A percentile compares a stretch with the other conserved stretches of the same genome.
phyloP scores from a whole-genome alignment of 2,329 filamentous ascomycete species.

The Botrytis deweyae region DNA sequence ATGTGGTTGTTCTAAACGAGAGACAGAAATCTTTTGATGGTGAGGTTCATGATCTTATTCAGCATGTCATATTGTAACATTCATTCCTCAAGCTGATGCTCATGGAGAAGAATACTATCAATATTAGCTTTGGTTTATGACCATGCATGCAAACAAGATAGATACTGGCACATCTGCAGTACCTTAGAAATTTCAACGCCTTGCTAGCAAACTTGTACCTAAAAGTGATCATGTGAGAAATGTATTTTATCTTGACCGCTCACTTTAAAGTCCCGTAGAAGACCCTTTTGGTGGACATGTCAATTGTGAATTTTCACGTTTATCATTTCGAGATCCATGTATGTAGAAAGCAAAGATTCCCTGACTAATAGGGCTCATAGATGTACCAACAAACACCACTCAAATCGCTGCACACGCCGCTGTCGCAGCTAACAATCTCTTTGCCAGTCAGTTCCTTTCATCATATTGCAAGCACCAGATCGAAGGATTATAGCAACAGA shows the following conservation, averaged over 20 bases:
- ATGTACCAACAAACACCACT: background rate
- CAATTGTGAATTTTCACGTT: background rate
- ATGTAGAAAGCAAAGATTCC: background rate
- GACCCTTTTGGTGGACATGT: background rate
- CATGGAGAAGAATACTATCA: background rate
- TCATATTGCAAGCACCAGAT: too few species aligned
- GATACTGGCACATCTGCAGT: slow-evolving; percentile 14
- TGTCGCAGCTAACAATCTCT: background rate
- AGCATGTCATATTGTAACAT: background rate
- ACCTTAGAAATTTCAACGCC: slow-evolving; percentile 4
- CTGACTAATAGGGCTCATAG: background rate
- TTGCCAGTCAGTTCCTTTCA: background rate
- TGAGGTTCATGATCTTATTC: slow-evolving; percentile 7
- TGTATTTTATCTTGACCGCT: background rate
- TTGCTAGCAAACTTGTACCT: background rate
- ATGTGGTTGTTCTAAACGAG: background rate
- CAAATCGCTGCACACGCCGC: background rate
- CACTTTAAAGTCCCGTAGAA: background rate
- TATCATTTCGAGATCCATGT: background rate
- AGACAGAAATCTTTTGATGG: slow-evolving; percentile 9
- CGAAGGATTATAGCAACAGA: too few species aligned
- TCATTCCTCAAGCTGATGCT: background rate
- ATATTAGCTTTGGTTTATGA: background rate
- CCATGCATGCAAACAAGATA: slow-evolving; percentile 3
- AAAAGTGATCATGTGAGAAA: background rate